Evolutionary conservation across 108 stramenopile genomes (phyloP).

Genomic region (Fragilaria radians): DNA sequence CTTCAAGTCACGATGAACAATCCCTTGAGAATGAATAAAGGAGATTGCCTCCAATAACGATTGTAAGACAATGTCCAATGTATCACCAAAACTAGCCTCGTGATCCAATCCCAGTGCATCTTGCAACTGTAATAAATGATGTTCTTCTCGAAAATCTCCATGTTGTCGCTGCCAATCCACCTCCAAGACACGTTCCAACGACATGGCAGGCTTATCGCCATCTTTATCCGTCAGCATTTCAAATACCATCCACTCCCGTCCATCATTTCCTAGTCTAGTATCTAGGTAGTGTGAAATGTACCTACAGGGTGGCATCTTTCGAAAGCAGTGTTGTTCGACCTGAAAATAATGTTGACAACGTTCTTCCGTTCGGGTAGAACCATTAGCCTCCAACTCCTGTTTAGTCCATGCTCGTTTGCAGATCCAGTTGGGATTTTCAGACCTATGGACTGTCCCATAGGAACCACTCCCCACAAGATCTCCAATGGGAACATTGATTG

Average conservation of each 20-base stretch:
- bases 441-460: conserved; percentile 59
- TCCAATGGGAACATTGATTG: conserved; percentile 18
- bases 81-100: conserved; percentile 42
- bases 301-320: conserved; percentile 33
- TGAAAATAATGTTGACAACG: conserved; percentile 67
- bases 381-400: conserved; percentile 33
- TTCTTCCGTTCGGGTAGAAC: conserved; percentile 9
- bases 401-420: conserved; percentile 70
- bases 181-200: conserved; percentile 54
- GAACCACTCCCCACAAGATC: conserved; percentile 40
- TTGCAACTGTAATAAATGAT: conserved; percentile 33
- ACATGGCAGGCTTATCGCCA: conserved; percentile 29
- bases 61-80: conserved; percentile 34
- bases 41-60: conserved; percentile 39
- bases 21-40: conserved; percentile 35
- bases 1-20: conserved; percentile 80
- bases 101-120: conserved; percentile 36
- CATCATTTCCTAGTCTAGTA: conserved; percentile 21
- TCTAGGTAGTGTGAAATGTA: conserved; percentile 32
- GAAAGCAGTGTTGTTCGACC: conserved; percentile 64
- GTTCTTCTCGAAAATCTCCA: conserved; percentile 13
- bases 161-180: conserved; percentile 31
- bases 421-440: conserved; percentile 20
- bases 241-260: conserved; percentile 64
- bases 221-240: conserved; percentile 22